Percentiles rank a stretch among this genome's conserved stretches.
Conservation (phyloP, 306 rosid species). For the Elaeagnus macrophylla region DNA sequence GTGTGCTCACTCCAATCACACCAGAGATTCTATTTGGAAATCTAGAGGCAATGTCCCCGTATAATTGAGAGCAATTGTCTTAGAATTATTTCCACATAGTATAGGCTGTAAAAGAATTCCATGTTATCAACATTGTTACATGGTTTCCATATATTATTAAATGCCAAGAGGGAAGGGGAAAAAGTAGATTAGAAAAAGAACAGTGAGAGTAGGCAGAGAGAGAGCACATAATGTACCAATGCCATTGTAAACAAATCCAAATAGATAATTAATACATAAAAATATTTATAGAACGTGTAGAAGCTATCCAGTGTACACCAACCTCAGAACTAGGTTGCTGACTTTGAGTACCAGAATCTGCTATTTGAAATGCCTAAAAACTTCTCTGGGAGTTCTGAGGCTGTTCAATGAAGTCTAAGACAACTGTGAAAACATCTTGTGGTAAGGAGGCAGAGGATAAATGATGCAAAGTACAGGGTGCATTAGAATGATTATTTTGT, state of each 20-base stretch:
- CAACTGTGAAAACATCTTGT: slow-evolving; percentile 40
- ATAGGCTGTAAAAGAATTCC: slow-evolving; percentile 23
- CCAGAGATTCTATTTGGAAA: slow-evolving; percentile 33
- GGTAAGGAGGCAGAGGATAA: slow-evolving; percentile 39
- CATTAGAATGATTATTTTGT: slow-evolving; percentile 31
- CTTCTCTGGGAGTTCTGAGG: slow-evolving; percentile 31
- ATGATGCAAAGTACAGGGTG: slow-evolving; percentile 35
- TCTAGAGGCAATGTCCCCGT: slow-evolving; percentile 28
- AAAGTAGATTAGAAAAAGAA: not conserved
- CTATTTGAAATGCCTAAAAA: slow-evolving; percentile 36
- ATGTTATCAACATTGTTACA: not conserved
- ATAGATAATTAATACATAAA: not conserved
- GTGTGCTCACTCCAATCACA: slow-evolving; percentile 91
- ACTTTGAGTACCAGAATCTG: slow-evolving; percentile 39
- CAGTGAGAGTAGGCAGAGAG: not conserved
- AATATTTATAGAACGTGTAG: not conserved
- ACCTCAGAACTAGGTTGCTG: slow-evolving; percentile 61
- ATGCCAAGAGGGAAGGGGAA: no score
- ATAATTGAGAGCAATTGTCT: slow-evolving; percentile 26
- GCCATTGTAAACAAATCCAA: not conserved
- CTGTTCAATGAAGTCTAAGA: slow-evolving; percentile 35
- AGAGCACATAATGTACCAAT: not conserved
- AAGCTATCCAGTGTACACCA: slow-evolving; percentile 25
- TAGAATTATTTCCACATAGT: slow-evolving; percentile 31
- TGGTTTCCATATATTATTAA: not conserved